Evolutionary conservation across 2,329 filamentous ascomycete species (phyloP).

Genomic region (Fusarium tjaetaba): DNA sequence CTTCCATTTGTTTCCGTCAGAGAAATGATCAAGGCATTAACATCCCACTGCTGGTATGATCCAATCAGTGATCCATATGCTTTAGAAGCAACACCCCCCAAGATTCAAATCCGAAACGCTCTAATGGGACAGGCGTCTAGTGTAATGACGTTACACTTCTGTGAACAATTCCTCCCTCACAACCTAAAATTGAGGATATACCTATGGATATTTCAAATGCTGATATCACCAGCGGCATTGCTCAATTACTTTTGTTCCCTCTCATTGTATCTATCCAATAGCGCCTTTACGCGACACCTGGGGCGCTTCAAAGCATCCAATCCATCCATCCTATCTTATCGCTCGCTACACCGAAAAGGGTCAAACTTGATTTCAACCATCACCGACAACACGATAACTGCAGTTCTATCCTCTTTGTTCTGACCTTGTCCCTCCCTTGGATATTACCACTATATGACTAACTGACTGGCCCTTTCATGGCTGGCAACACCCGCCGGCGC

Average conservation of each 20-base stretch:
- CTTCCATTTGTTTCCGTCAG: background rate
- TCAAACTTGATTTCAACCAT: slow-evolving; percentile 26
- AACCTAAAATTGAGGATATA: background rate
- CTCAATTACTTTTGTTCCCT: background rate
- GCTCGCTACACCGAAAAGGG: slow-evolving; percentile 19
- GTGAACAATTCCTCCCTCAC: background rate
- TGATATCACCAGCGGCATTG: background rate
- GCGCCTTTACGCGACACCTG: background rate
- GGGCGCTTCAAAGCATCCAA: background rate
- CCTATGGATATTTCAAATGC: background rate
- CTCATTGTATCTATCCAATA: slow-evolving; percentile 3
- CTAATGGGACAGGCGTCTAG: background rate
- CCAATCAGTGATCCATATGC: slow-evolving; percentile 40
- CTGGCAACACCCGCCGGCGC: slow-evolving; percentile 41
- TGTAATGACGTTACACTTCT: slow-evolving; percentile 36
- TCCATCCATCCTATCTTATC: slow-evolving; percentile 17
- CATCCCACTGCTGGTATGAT: background rate
- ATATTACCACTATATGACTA: background rate
- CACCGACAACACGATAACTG: slow-evolving; percentile 13
- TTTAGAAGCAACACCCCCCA: slow-evolving; percentile 14
- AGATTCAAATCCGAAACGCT: slow-evolving; percentile 34
- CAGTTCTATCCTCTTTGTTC: slow-evolving; percentile 2
- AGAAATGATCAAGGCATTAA: background rate
- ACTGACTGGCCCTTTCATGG: slow-evolving; percentile 32
- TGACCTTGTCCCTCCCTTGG: background rate